Conservation (phyloP, 805 yeast genomes). For the Myxozyma neglecta region DNA sequence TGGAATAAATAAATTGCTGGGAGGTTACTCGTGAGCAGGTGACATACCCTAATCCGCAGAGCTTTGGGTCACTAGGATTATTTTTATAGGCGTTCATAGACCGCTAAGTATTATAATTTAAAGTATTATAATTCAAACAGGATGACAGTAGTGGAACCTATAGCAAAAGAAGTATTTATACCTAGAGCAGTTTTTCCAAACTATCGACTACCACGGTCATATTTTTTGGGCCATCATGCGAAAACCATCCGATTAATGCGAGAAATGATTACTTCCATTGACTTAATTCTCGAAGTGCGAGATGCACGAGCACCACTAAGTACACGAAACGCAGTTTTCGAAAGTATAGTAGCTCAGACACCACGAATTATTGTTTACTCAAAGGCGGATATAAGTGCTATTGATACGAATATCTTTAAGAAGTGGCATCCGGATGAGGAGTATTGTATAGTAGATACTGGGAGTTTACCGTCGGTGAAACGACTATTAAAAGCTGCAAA, state of each 20-base stretch:
- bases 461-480: slow-evolving; percentile 51
- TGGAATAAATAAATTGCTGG: too few species aligned
- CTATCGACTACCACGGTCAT: slow-evolving; percentile 53
- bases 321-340: slow-evolving; percentile 77
- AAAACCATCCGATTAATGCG: slow-evolving; percentile 70
- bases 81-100: neutral
- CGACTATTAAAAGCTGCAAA: slow-evolving; percentile 53
- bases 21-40: too few species aligned
- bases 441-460: slow-evolving; percentile 60
- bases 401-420: slow-evolving; percentile 45
- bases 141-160: neutral
- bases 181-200: slow-evolving; percentile 77
- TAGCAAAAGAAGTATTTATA: slow-evolving; percentile 43
- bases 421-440: slow-evolving; percentile 53
- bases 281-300: slow-evolving; percentile 77
- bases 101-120: neutral
- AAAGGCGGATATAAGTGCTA: slow-evolving; percentile 63
- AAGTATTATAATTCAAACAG: neutral
- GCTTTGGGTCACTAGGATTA: neutral
- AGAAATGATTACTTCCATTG: slow-evolving; percentile 73
- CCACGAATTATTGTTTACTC: slow-evolving; percentile 69
- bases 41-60: too few species aligned
- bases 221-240: slow-evolving; percentile 88
- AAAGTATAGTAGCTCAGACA: slow-evolving; percentile 57
- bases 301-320: slow-evolving; percentile 89